phyloP scores from a whole-genome alignment of 305 asterid species.

The Ruellia speciosa region DNA sequence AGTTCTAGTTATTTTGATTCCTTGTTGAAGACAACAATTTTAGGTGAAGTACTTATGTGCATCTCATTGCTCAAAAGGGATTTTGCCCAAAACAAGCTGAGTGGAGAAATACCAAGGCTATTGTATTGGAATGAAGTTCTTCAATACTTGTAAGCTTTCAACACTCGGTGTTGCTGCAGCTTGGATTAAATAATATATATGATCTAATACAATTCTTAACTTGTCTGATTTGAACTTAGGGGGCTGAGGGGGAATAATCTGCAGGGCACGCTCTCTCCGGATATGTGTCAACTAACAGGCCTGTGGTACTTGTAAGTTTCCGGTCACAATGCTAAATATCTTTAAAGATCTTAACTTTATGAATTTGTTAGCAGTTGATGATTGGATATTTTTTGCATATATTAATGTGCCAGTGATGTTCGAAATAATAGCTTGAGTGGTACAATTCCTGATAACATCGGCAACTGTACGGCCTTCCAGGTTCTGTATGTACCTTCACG shows the following conservation, averaged over 20 bases:
- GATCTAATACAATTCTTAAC: neutral
- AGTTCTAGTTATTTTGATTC: slow-evolving; percentile 26
- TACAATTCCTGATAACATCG: slow-evolving; percentile 67
- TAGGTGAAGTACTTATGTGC: neutral
- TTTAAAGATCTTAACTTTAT: too few relatives aligned
- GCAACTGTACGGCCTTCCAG: slow-evolving; percentile 95
- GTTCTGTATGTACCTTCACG: slow-evolving; percentile 73
- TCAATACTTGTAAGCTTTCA: slow-evolving; percentile 63
- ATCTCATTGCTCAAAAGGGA: slow-evolving; percentile 43
- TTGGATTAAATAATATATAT: neutral
- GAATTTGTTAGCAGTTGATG: neutral
- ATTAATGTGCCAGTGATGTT: slow-evolving; percentile 56
- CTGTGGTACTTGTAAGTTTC: slow-evolving; percentile 93
- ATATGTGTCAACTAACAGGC: slow-evolving; percentile 91
- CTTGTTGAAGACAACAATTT: neutral
- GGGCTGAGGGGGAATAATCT: slow-evolving; percentile 87
- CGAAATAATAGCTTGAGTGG: slow-evolving; percentile 90
- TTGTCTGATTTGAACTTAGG: slow-evolving; percentile 23
- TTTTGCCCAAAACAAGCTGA: slow-evolving; percentile 79
- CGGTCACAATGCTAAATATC: neutral
- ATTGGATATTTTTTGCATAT: neutral
- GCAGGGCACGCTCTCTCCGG: slow-evolving; percentile 79
- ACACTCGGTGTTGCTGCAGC: neutral
- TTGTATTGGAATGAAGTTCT: slow-evolving; percentile 94
- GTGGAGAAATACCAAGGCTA: slow-evolving; percentile 91